Conservation (phyloP, 2,329 filamentous ascomycete genomes). For the Tolypocladium inflatum region DNA sequence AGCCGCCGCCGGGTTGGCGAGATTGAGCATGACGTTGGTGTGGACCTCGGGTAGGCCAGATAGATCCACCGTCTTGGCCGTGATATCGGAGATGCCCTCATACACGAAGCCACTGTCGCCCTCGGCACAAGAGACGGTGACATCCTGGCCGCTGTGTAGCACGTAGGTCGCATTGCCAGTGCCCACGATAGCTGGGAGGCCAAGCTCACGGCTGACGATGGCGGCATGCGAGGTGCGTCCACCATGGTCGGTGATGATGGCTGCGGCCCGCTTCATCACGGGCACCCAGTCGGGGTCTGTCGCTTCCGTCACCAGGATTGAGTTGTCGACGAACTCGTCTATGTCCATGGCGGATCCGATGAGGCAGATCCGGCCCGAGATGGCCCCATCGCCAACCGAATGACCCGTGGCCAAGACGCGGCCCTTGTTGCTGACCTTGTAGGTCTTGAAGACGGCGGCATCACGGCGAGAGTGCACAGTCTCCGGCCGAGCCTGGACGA, state of each 20-base stretch:
- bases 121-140: conserved; percentile 28
- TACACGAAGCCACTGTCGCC: conserved; percentile 26
- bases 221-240: conserved; percentile 28
- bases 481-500: conserved; percentile 26
- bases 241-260: conserved; percentile 27
- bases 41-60: conserved; percentile 10
- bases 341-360: conserved; percentile 19
- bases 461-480: conserved; percentile 24
- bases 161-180: conserved; percentile 24
- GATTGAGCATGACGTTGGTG: conserved; percentile 27
- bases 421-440: conserved; percentile 19
- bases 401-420: conserved; percentile 17
- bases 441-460: conserved; percentile 16
- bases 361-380: conserved; percentile 21
- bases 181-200: conserved; percentile 26
- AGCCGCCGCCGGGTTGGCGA: conserved; percentile 25
- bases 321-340: conserved; percentile 21
- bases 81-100: conserved; percentile 22
- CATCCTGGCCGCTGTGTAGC: conserved; percentile 24
- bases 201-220: conserved; percentile 28
- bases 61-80: conserved; percentile 19
- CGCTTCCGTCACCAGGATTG: conserved; percentile 22
- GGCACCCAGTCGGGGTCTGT: conserved; percentile 29
- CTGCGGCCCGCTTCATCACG: conserved; percentile 25
- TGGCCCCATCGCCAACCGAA: conserved; percentile 22